phyloP scores from a whole-genome alignment of 1,284 basidiomycete species.

The Puccinia brachypodii region DNA sequence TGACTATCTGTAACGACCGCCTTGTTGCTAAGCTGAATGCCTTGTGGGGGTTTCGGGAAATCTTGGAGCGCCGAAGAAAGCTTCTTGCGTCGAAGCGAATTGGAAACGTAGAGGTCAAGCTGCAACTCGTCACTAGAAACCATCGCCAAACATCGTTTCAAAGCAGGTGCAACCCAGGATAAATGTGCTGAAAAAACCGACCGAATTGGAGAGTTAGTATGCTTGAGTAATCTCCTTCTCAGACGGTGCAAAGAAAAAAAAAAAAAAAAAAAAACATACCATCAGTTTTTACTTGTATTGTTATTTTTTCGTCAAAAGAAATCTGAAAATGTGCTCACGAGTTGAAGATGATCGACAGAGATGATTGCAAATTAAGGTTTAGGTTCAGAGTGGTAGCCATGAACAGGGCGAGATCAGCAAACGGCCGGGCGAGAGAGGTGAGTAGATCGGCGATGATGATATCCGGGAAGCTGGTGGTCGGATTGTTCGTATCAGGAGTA shows the following conservation, averaged over 20 bases:
- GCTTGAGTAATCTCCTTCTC: conserved; percentile 26
- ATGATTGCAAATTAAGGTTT: conserved; percentile 32
- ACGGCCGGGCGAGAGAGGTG: conserved; percentile 93
- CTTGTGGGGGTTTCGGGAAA: neutral
- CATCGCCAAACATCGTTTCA: conserved; percentile 69
- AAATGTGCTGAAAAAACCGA: conserved; percentile 68
- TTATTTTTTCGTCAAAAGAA: neutral
- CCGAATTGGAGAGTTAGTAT: neutral
- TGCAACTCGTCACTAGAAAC: conserved; percentile 66
- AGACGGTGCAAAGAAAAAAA: no score
- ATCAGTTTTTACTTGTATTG: neutral
- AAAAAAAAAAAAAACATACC: no score
- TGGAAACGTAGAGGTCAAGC: conserved; percentile 76
- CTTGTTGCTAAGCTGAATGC: neutral
- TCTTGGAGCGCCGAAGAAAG: neutral
- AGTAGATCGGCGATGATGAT: conserved; percentile 92
- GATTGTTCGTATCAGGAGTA: neutral
- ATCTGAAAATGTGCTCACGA: neutral
- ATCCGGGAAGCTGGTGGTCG: conserved; percentile 75
- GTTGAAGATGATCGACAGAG: conserved; percentile 16
- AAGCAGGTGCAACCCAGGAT: conserved; percentile 73
- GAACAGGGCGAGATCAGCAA: conserved; percentile 92
- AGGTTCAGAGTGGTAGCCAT: conserved; percentile 67
- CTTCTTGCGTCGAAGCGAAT: conserved; percentile 1
- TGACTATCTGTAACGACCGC: conserved; percentile 15